Base-by-base conservation (phyloP, 176 grass and related monocot genomes). In the Aegilops bicornis region DNA sequence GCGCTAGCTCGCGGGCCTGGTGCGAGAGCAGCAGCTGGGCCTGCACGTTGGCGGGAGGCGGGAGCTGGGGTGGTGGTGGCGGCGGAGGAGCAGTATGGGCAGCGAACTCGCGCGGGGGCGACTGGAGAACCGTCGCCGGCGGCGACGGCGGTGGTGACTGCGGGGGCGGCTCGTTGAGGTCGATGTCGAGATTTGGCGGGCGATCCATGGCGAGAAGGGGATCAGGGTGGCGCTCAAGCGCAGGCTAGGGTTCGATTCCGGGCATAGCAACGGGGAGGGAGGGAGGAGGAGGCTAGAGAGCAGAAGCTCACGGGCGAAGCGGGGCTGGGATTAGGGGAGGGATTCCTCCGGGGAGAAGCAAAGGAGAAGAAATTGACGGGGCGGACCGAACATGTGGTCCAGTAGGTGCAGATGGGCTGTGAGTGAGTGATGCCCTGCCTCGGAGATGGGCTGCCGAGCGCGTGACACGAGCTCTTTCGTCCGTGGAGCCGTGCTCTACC, bases 111-210 rank as follows among this genome's bases (percentile, higher is more conserved):
- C 3, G 73, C 7, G 77, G 84, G 16, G 83, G 70, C 3, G 83
- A 42, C 12, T 54, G 87, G 14, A 75, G 72, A 32, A 11, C 64
- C 11, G 29, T 58, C 13, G 52, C 52, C 10, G 86, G 54, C 17
- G 72, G 72, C 23, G 73, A 76, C 0, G 24, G 64, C 40, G 83
- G 83, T 5, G 47, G 47, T 0, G 47, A 50, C 16, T 80, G 87
- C 39, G 92, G 85, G 43, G 92, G 94, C 82, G 63, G 69, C 86
- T 90, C 92, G 90, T 99, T 99, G 87, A 99, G 96, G 88, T 98
- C 96, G 88, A 98, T 91, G 81, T 23, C 65, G 59, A 95, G 87
- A 69, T 81, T 86, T 80, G 80, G 64, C 37, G 82, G 93, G 20
- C 91, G 96, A 84, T 91, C 88, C 89, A 86, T 91, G 77, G 7